Base-by-base conservation (phyloP, 192 early-diverging fungal genomes). In the Coemansia guatemalensis region DNA sequence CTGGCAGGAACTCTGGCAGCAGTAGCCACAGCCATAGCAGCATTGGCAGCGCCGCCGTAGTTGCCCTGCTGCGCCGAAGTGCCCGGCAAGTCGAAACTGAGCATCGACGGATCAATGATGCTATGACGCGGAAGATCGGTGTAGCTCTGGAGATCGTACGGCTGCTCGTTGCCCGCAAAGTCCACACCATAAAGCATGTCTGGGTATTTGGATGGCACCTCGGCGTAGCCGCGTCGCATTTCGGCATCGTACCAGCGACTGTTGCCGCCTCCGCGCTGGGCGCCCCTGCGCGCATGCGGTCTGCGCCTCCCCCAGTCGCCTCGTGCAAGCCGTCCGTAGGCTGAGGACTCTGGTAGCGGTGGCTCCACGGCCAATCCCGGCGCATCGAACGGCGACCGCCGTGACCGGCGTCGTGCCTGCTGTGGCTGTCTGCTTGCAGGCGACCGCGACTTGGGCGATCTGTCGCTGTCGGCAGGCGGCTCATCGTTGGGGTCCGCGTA, bases 41-140 rank as follows among this genome's bases (percentile, higher is more conserved):
- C 8, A 35, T 1, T 50, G 12, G 27, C 48, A 25, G 23, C 39
- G 4, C 59, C 51, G 48, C 59, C 58, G 62, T 70, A 67, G 64
- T 53, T 67, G 18, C 53, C 30, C 5, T 60, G 64, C 41, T 60
- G 59, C 4, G 56, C 53, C 8, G 56, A 51, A 1, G 60, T 58
- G 1, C 62, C 71, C 2, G 76, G 71, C n/a, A 65, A 32, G 27
- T 79, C 76, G 39, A 73, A 73, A 57, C 68, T 79, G 35, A 79
- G 68, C 64, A 79, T 73, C 53, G 76, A 65, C 32, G 78, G 78
- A 33, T 81, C 78, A 50, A 81, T 81, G 62, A 81, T 74, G 66
- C 78, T 81, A 60, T 81, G 78, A 3, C 78, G 68, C 51, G 78
- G 73, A 21, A 81, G 4, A 33, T 81, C 78, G 47, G 65, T 27